phyloP scores from a whole-genome alignment of 1,284 basidiomycete species.

The Ustilago shanxiensis region DNA sequence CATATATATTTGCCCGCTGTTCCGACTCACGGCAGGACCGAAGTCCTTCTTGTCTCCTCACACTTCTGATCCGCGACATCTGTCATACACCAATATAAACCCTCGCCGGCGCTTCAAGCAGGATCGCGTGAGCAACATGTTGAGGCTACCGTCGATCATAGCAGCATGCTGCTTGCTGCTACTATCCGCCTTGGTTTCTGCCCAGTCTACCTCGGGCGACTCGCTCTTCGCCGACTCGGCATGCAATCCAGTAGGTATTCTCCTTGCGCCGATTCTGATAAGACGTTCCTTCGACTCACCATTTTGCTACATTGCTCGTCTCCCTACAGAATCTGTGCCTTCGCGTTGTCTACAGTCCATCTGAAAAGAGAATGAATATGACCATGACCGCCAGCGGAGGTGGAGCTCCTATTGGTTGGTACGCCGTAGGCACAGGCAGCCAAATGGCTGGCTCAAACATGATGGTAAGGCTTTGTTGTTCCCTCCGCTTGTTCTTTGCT shows the following conservation, averaged over 20 bases:
- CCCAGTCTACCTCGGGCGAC: slow-evolving; percentile 8
- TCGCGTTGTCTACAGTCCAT: slow-evolving; percentile 43
- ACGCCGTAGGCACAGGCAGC: slow-evolving; percentile 44
- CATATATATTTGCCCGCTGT: slow-evolving; percentile 3
- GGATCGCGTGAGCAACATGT: slow-evolving; percentile 21
- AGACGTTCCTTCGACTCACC: background rate
- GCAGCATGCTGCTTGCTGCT: slow-evolving; percentile 22
- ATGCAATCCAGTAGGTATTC: slow-evolving; percentile 43
- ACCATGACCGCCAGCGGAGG: slow-evolving; percentile 51
- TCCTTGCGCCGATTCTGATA: background rate
- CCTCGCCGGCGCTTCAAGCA: background rate
- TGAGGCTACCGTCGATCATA: slow-evolving; percentile 16
- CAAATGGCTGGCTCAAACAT: slow-evolving; percentile 57
- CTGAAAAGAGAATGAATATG: slow-evolving; percentile 48
- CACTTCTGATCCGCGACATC: background rate
- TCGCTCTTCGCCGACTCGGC: slow-evolving; percentile 30
- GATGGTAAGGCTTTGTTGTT: slow-evolving; percentile 48
- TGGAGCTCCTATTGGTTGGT: slow-evolving; percentile 50
- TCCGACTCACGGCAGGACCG: background rate
- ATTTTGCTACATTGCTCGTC: background rate
- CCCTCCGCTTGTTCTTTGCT: background rate
- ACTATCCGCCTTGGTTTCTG: slow-evolving; percentile 12
- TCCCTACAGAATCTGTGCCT: slow-evolving; percentile 43
- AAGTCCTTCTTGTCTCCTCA: background rate
- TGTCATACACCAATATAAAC: background rate